phyloP scores from a whole-genome alignment of 495 filamentous ascomycete species.

The Alectoria sarmentosa region DNA sequence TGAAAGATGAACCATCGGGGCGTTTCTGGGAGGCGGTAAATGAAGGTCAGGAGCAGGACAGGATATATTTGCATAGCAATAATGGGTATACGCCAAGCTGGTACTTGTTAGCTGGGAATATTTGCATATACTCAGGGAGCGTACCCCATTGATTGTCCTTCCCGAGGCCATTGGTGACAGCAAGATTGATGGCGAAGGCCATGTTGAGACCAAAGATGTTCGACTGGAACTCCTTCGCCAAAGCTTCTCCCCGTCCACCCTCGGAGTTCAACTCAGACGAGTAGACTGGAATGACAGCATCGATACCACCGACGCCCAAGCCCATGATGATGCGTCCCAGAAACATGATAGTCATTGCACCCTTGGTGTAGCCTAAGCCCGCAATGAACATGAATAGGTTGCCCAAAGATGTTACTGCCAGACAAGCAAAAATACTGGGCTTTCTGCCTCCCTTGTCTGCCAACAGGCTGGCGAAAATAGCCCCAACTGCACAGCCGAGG shows the following conservation, averaged over 20 bases:
- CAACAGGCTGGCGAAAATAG: constrained; percentile 41
- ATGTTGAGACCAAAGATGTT: constrained; percentile 52
- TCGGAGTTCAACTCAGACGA: constrained; percentile 45
- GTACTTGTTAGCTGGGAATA: constrained; percentile 6
- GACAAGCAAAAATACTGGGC: constrained; percentile 41
- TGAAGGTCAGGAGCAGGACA: constrained; percentile 39
- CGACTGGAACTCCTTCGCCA: constrained; percentile 52
- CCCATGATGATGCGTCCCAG: constrained; percentile 48
- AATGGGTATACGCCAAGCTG: constrained; percentile 54
- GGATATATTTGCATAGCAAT: constrained; percentile 54
- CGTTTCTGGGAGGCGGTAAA: constrained; percentile 45
- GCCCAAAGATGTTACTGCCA: constrained; percentile 42
- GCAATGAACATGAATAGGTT: constrained; percentile 50
- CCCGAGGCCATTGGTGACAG: constrained; percentile 32
- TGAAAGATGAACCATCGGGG: constrained; percentile 47
- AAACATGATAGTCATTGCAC: constrained; percentile 44
- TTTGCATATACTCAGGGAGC: constrained; percentile 1
- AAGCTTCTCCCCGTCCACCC: constrained; percentile 42
- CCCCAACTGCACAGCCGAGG: constrained; percentile 47
- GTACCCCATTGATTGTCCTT: constrained; percentile 40
- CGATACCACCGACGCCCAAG: constrained; percentile 50
- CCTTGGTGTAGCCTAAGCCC: constrained; percentile 37
- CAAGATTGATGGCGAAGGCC: constrained; percentile 44
- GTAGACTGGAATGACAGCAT: constrained; percentile 51
- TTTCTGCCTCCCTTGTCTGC: constrained; percentile 47